These are phyloP conservation scores for Erysimum cheiranthoides DNA, from an alignment of 345 rosid species.

Conservation along the genomic window DNA sequence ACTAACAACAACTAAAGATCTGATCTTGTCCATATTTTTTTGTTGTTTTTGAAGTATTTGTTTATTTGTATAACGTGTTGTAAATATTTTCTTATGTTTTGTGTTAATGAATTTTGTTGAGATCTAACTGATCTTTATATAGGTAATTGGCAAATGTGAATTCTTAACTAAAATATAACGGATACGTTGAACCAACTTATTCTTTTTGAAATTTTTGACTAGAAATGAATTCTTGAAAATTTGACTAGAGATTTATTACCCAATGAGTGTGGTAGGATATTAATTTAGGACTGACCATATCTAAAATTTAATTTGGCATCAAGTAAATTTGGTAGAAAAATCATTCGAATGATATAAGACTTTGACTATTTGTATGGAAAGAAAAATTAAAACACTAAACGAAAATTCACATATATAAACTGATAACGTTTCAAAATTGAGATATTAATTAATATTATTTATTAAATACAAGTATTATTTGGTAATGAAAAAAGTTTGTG, in stretches of 20 bases:
- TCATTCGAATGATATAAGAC: not conserved
- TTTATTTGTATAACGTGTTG: conserved; percentile 8
- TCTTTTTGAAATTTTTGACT: not conserved
- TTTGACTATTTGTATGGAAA: not conserved
- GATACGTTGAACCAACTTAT: conserved; percentile 2
- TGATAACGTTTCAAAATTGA: too few relatives aligned
- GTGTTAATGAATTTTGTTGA: conserved; percentile 8
- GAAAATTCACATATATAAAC: too few relatives aligned
- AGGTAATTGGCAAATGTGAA: not conserved
- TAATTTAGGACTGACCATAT: not conserved
- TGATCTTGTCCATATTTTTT: conserved; percentile 15
- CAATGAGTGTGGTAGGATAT: not conserved
- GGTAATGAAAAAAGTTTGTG: too few relatives aligned
- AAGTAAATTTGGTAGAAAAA: not conserved
- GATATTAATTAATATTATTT: too few relatives aligned
- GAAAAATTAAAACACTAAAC: not conserved
- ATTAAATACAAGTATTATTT: too few relatives aligned
- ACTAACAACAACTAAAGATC: conserved; percentile 5
- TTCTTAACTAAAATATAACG: not conserved
- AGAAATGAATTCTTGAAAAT: not conserved
- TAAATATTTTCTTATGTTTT: conserved; percentile 7
- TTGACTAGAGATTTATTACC: not conserved
- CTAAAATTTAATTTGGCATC: not conserved
- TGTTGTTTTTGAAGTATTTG: not conserved
- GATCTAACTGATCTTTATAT: conserved; percentile 4